These are phyloP conservation scores for Monilinia aucupariae DNA, from an alignment of 2,329 filamentous ascomycete species.

Conservation along the genomic window DNA sequence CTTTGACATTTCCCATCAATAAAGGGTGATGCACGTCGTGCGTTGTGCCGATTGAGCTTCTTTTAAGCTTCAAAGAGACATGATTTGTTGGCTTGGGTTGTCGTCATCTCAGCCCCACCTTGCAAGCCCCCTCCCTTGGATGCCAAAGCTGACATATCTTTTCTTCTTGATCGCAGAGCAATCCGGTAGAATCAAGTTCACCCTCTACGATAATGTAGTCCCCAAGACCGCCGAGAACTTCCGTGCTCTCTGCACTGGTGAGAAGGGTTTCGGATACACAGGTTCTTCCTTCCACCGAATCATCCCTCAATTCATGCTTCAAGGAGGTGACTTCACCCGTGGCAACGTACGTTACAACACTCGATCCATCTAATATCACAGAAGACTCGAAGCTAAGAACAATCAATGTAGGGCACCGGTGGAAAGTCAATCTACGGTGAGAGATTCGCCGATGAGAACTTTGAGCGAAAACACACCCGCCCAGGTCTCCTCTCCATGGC, in stretches of 20 bases:
- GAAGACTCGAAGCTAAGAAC: constrained; percentile 52
- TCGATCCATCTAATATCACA: constrained; percentile 20
- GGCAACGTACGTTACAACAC: constrained; percentile 62
- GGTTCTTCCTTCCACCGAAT: constrained; percentile 87
- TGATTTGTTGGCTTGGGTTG: constrained; percentile 22
- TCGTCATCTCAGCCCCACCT: constrained; percentile 21
- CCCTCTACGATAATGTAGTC: constrained; percentile 71
- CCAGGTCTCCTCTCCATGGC: constrained; percentile 89
- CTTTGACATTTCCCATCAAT: neutral
- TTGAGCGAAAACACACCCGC: constrained; percentile 64
- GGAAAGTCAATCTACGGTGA: constrained; percentile 93
- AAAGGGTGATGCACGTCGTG: too few relatives aligned
- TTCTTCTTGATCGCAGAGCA: constrained; percentile 45
- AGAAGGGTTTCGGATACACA: constrained; percentile 78
- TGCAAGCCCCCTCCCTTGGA: constrained; percentile 14
- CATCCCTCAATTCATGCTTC: constrained; percentile 91
- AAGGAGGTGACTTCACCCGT: constrained; percentile 93
- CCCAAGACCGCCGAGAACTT: constrained; percentile 98
- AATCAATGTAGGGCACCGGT: constrained; percentile 60
- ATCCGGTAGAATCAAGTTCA: constrained; percentile 76
- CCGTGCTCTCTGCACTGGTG: constrained; percentile 78
- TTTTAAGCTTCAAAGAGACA: constrained; percentile 13
- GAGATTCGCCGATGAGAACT: constrained; percentile 94
- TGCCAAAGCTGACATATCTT: constrained; percentile 26
- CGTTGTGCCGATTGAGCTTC: constrained; percentile 10